phyloP scores from a whole-genome alignment of 176 grass and related monocot species.

The Lolium rigidum region DNA sequence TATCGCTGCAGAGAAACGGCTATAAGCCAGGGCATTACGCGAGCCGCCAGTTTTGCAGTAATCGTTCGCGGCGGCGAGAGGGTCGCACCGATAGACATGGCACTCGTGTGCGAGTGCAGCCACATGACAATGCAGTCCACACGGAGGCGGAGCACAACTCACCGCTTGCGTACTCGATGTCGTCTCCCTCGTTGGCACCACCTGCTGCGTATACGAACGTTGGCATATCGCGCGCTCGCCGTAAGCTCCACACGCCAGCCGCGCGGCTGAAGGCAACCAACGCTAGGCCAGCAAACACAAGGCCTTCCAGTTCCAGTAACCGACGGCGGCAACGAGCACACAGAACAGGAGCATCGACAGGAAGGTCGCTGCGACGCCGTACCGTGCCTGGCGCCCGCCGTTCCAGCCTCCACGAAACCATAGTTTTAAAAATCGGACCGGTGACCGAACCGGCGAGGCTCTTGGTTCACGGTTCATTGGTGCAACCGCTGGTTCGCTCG shows the following conservation, averaged over 20 bases:
- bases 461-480: no score
- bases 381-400: background rate
- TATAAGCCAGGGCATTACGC: no score
- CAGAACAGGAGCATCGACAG: slow-evolving; percentile 37
- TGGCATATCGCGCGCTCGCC: background rate
- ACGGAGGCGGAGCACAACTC: slow-evolving; percentile 37
- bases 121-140: slow-evolving; percentile 45
- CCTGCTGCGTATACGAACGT: slow-evolving; percentile 18
- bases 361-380: slow-evolving; percentile 7
- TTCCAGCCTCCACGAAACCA: background rate
- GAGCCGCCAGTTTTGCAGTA: background rate
- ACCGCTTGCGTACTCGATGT: slow-evolving; percentile 20
- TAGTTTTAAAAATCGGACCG: no score
- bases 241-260: background rate
- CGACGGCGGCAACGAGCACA: slow-evolving; percentile 23
- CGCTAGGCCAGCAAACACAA: background rate
- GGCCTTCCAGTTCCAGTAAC: slow-evolving; percentile 40
- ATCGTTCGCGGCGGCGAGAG: slow-evolving; percentile 1
- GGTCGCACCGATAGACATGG: slow-evolving; percentile 31
- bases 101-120: slow-evolving; percentile 50
- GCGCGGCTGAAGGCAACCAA: slow-evolving; percentile 27
- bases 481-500: no score
- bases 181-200: background rate
- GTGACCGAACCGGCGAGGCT: no score
- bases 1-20: no score